A percentile compares a stretch with the other conserved stretches of the same genome.
Evolutionary conservation across 2,329 filamentous ascomycete species (phyloP).

Genomic region (Pseudopithomyces chartarum): DNA sequence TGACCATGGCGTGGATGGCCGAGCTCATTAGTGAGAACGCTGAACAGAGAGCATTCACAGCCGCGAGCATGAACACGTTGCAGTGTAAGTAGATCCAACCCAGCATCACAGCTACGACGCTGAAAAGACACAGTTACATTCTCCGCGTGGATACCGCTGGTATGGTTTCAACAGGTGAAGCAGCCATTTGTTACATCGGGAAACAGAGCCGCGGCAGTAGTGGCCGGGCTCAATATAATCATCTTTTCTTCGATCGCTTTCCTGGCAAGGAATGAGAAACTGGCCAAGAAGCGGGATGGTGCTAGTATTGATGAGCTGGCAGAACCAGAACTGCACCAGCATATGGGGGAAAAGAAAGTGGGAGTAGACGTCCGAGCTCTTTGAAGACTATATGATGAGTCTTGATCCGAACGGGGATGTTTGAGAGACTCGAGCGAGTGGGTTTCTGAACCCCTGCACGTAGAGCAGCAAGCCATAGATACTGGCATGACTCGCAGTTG

Average conservation of each 20-base stretch:
- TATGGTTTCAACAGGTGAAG: constrained; percentile 20
- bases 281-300: constrained; percentile 7
- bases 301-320: no score
- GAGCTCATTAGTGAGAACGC: constrained; percentile 16
- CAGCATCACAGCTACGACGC: neutral
- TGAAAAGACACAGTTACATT: constrained; percentile 11
- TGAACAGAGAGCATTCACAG: constrained; percentile 17
- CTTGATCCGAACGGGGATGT: no score
- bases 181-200: constrained; percentile 19
- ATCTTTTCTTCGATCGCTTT: constrained; percentile 14
- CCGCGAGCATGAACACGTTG: constrained; percentile 14
- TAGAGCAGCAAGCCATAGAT: no score
- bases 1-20: constrained; percentile 22
- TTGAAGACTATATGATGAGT: no score
- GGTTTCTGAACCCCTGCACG: no score
- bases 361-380: no score
- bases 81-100: constrained; percentile 4
- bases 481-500: no score
- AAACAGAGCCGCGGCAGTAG: constrained; percentile 16
- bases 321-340: no score
- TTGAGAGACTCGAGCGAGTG: no score
- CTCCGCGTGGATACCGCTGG: constrained; percentile 17
- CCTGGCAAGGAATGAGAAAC: constrained; percentile 14
- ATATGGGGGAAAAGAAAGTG: no score
- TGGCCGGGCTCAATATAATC: constrained; percentile 18